Evolutionary conservation across 2,329 filamentous ascomycete genomes (phyloP).

Genomic region (Penicillium occitanis): DNA sequence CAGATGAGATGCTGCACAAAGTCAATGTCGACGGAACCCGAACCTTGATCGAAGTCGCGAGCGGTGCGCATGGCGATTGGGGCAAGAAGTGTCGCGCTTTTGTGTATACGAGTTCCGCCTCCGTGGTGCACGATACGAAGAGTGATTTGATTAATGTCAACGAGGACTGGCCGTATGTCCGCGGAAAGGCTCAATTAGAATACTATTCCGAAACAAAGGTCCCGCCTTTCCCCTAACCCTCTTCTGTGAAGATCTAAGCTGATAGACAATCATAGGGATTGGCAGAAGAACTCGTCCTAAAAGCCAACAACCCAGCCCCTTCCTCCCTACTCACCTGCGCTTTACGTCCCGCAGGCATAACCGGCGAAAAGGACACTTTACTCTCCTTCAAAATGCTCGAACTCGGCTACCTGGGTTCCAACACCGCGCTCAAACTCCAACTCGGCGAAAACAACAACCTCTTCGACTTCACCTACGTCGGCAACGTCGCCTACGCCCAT

Average conservation of each 20-base stretch:
- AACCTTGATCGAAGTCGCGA: slow-evolving; percentile 66
- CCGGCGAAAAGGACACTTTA: slow-evolving; percentile 84
- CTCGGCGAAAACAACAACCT: slow-evolving; percentile 72
- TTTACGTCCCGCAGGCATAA: slow-evolving; percentile 83
- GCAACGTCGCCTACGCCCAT: slow-evolving; percentile 74
- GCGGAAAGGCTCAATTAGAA: slow-evolving; percentile 68
- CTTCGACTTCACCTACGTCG: slow-evolving; percentile 70
- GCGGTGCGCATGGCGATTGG: slow-evolving; percentile 62
- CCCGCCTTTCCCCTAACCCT: not conserved
- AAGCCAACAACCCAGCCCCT: slow-evolving; percentile 62
- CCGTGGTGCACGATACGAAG: slow-evolving; percentile 79
- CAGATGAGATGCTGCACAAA: slow-evolving; percentile 66
- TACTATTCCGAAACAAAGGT: slow-evolving; percentile 94
- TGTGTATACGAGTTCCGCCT: slow-evolving; percentile 88
- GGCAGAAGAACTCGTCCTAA: slow-evolving; percentile 77
- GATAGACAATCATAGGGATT: slow-evolving; percentile 54
- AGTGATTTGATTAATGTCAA: slow-evolving; percentile 79
- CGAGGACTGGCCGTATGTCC: slow-evolving; percentile 76
- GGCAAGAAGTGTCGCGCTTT: slow-evolving; percentile 68
- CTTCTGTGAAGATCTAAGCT: not conserved
- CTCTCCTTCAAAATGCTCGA: slow-evolving; percentile 71
- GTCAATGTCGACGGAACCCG: slow-evolving; percentile 88
- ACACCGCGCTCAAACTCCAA: slow-evolving; percentile 70
- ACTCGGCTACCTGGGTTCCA: slow-evolving; percentile 59
- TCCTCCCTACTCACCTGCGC: slow-evolving; percentile 70